Conservation (phyloP, 345 rosid genomes). For the Microcos paniculata region DNA sequence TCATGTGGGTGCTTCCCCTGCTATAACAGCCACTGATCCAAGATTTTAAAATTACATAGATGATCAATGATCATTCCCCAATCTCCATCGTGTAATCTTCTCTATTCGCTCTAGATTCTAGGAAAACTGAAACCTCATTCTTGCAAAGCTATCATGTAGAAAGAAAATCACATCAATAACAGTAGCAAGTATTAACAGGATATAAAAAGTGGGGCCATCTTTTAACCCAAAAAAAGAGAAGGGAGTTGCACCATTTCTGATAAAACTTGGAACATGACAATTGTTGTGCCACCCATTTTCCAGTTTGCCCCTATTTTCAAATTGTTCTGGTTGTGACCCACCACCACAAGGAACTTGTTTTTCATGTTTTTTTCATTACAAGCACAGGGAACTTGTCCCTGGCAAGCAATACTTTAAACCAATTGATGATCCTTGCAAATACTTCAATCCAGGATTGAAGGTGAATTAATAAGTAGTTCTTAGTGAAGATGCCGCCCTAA, state of each 20-base stretch:
- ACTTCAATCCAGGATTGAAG: neutral
- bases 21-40: conserved; percentile 27
- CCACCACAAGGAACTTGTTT: neutral
- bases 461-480: neutral
- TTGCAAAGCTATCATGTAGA: conserved; percentile 2
- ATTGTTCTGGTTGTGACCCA: conserved; percentile 1
- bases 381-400: conserved; percentile 8
- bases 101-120: neutral
- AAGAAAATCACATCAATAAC: neutral
- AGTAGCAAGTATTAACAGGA: neutral
- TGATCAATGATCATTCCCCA: neutral
- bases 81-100: neutral
- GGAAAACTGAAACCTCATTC: conserved; percentile 13
- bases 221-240: neutral
- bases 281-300: neutral
- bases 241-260: neutral
- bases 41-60: neutral
- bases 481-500: neutral
- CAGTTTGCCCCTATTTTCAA: conserved; percentile 1
- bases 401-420: too few species aligned
- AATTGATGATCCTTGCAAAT: neutral
- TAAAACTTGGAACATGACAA: neutral
- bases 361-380: neutral
- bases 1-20: conserved; percentile 84
- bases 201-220: neutral